Percentiles rank a stretch among this genome's conserved stretches.
phyloP scores from a whole-genome alignment of 2,329 filamentous ascomycete species.

The Myriosclerotinia curreyana region DNA sequence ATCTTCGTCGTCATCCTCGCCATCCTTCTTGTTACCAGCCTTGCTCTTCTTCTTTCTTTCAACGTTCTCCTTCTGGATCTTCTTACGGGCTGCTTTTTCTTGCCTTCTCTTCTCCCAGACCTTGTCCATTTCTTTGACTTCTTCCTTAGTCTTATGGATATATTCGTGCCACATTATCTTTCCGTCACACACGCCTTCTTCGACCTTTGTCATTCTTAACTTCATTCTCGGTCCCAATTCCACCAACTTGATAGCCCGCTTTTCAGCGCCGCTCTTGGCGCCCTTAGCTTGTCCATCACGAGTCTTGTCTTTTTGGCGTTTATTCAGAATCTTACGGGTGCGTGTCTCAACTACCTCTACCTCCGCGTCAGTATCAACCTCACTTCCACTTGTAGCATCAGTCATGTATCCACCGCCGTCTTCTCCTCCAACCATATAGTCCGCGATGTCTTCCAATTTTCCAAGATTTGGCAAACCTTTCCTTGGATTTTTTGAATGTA shows the following conservation, averaged over 20 bases:
- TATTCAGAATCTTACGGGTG: slow-evolving; percentile 58
- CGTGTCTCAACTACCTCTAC: slow-evolving; percentile 75
- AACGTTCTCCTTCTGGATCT: slow-evolving; percentile 84
- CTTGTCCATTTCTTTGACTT: slow-evolving; percentile 75
- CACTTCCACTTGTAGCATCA: slow-evolving; percentile 80
- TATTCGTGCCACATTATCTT: slow-evolving; percentile 98
- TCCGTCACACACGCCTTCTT: slow-evolving; percentile 86
- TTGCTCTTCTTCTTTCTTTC: slow-evolving; percentile 73
- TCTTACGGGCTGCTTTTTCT: slow-evolving; percentile 79
- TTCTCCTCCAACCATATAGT: slow-evolving; percentile 89
- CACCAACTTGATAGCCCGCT: slow-evolving; percentile 83
- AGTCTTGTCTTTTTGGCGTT: slow-evolving; percentile 43
- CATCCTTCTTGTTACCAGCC: slow-evolving; percentile 46
- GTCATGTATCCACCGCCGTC: slow-evolving; percentile 79
- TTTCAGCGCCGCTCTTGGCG: slow-evolving; percentile 51
- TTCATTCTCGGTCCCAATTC: slow-evolving; percentile 90
- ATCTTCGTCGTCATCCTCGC: slow-evolving; percentile 52
- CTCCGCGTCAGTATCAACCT: slow-evolving; percentile 91
- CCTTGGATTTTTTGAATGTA: slow-evolving; percentile 51
- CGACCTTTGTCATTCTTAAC: slow-evolving; percentile 88
- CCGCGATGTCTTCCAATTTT: slow-evolving; percentile 86
- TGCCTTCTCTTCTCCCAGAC: slow-evolving; percentile 74
- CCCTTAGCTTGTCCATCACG: slow-evolving; percentile 46
- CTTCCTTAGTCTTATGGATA: slow-evolving; percentile 76
- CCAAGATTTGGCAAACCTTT: slow-evolving; percentile 82